phyloP scores from a whole-genome alignment of 2,329 filamentous ascomycete species.

The Paecilomyces variotii region DNA sequence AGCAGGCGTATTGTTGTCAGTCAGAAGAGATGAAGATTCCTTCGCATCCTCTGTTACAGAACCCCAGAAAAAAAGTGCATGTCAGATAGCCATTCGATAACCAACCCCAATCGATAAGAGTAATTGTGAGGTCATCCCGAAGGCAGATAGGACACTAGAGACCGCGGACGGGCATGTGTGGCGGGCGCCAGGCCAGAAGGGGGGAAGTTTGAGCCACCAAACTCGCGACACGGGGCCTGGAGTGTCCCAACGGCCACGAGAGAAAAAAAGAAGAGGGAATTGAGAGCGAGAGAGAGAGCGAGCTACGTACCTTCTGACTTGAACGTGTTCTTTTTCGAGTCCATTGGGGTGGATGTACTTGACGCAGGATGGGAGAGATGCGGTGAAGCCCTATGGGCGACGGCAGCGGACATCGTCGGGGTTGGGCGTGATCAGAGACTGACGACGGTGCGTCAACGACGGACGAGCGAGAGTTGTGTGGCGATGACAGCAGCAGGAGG shows the following conservation, averaged over 20 bases:
- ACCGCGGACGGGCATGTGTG: constrained; percentile 13
- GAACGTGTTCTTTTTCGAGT: constrained; percentile 31
- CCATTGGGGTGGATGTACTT: constrained; percentile 35
- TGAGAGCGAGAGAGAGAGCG: constrained; percentile 6
- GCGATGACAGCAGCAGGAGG: constrained; percentile 6
- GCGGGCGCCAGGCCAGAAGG: constrained; percentile 23
- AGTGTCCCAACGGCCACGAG: no score
- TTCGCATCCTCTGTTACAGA: constrained; percentile 3
- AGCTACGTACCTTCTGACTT: constrained; percentile 33
- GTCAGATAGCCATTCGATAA: constrained; percentile 4
- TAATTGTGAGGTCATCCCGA: constrained; percentile 10
- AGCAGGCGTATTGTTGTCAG: not conserved
- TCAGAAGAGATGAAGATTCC: not conserved
- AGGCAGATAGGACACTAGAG: constrained; percentile 1
- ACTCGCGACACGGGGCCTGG: constrained; percentile 6
- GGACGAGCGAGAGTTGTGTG: constrained; percentile 7
- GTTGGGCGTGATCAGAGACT: constrained; percentile 2
- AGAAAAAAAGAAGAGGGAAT: constrained; percentile 1
- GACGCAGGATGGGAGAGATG: constrained; percentile 18
- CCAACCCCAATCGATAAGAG: constrained; percentile 7
- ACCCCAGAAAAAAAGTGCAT: not conserved
- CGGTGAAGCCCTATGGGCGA: constrained; percentile 29
- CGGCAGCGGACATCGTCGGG: constrained; percentile 32
- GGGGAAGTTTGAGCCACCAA: constrained; percentile 9
- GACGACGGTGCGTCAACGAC: not conserved